Base-by-base conservation (phyloP, 2,329 filamentous ascomycete genomes). In the Nigrospora sphaerica region DNA sequence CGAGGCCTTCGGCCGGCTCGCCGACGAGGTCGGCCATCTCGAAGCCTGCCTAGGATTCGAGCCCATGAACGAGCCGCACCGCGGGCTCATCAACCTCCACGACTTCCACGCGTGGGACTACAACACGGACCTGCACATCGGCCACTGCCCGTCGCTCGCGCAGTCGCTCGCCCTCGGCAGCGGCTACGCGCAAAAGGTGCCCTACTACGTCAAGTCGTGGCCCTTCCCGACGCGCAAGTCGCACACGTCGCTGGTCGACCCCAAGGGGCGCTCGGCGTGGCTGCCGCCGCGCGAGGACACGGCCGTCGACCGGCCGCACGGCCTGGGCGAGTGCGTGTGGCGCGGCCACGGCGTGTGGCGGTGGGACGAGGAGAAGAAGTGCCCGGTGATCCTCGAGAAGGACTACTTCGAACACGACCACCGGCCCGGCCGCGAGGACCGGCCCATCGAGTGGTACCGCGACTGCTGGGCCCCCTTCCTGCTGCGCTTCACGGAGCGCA, bases 381-480 rank as follows among this genome's bases (percentile, higher is more conserved):
- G 9, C 5, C 53, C 64, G 2, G 49, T 54, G 5, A 54, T 66
- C 6, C 52, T 58, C 7, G 49, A 59, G 17, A 39, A 54, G 9
- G 53, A 63, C 18, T 70, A 70, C 38, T 70, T 70, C 32, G 63
- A 64, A 6, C 51, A 57, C 10, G 64, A 70, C 39, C 67, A 69
- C 43, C 60, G 64, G 5, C 66, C 65, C 1, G 64, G 61, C 4
- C 56, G 55, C 2, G 57, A 65, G 36, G 65, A 65, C 7, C 54
- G 52, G 10, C 54, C 50, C 9, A 60, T 70, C 13, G 67, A 70
- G 46, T 70, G 68, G 61, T 70, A 70, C 51, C 60, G 60, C 28
- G 68, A 70, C 51, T 70, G 61, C 46, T 70, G 70, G 46, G 66
- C 61, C 6, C 67, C 68, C 0, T 70, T 70, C 33, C 50, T 70